Conservation (phyloP, 129 eudicot genomes). For the Pittosporum tobira region DNA sequence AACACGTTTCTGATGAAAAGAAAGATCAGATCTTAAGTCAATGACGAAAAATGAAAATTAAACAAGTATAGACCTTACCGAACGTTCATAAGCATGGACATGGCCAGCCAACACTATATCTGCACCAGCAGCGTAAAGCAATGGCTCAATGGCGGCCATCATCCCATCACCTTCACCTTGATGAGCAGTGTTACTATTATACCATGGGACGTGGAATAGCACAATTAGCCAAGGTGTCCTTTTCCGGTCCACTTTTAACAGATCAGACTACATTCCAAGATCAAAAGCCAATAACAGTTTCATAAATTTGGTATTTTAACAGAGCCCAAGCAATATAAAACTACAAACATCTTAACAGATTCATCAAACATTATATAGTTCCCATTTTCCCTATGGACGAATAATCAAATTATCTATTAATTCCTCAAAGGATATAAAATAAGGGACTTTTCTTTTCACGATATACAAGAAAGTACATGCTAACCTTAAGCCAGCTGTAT, state of each 20-base stretch:
- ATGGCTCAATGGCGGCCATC: conserved; percentile 83
- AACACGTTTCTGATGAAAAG: conserved; percentile 55
- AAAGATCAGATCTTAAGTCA: not conserved
- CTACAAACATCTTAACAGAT: no score
- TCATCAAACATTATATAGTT: not conserved
- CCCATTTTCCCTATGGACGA: not conserved
- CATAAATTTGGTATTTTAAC: not conserved
- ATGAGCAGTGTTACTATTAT: conserved; percentile 83
- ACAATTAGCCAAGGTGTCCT: conserved; percentile 87
- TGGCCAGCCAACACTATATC: conserved; percentile 89
- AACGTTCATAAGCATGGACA: conserved; percentile 97
- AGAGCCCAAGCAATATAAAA: not conserved
- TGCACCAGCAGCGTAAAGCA: conserved; percentile 86
- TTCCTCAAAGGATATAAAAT: not conserved
- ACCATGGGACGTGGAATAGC: conserved; percentile 93
- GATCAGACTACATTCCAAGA: conserved; percentile 58
- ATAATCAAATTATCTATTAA: not conserved
- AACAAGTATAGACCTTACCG: conserved; percentile 37
- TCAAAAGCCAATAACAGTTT: conserved; percentile 7
- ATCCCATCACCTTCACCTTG: conserved; percentile 79
- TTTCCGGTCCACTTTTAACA: conserved; percentile 59
- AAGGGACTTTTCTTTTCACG: not conserved
- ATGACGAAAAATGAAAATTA: not conserved
- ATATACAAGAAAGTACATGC: conserved; percentile 7
- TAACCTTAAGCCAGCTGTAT: conserved; percentile 80